Evolutionary conservation across 2,329 filamentous ascomycete genomes (phyloP), one percentile per base, ranked within the genome.

Genomic region (Microdochium trichocladiopsis): DNA sequence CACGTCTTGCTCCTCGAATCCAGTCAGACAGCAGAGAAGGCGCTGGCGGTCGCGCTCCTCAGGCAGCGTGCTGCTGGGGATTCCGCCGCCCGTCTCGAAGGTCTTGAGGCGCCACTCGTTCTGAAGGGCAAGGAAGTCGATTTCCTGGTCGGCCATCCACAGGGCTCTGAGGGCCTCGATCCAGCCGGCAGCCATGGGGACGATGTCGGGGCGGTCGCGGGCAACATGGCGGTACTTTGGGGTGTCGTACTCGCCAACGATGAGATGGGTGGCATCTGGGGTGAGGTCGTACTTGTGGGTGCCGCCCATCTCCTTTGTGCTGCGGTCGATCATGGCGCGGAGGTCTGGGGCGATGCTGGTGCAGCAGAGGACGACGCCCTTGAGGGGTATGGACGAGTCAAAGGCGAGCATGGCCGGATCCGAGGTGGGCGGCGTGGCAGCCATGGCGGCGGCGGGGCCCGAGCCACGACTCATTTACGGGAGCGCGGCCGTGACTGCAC

Each of bases 191-290:
- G 82, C 82, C 72, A 99, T 85, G 49, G 91, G 86, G 65, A 83
- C 84, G 63, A 99, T 86, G 63, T 99, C 94, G 48, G 87, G 84
- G 50, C 94, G 82, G 66, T 93, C 88, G 64, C 86, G 89, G 51
- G 93, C 94, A 63, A 97, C 93, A 75, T 95, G 96, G 68, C 86
- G 87, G 71, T 99, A 99, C 69, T 99, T 99, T 49, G 88, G 83
- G 1, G 93, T 97, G 66, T 93, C 83, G 62, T 90, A 88, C 62
- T 88, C 86, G 66, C 92, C 94, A 56, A 96, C 90, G 57, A 99
- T 81, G 48, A 99, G 83, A 72, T 99, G 94, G 4, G 94, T 97
- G 48, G 95, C 90, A 67, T 96, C 90, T 52, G 88, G 89, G n/a
- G 92, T 97, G 47, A 99, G 82, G 68, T 99, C 92, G 68, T 91